These are phyloP conservation scores for Cucurbita moschata DNA, from an alignment of 306 rosid species.

Conservation along the genomic window DNA sequence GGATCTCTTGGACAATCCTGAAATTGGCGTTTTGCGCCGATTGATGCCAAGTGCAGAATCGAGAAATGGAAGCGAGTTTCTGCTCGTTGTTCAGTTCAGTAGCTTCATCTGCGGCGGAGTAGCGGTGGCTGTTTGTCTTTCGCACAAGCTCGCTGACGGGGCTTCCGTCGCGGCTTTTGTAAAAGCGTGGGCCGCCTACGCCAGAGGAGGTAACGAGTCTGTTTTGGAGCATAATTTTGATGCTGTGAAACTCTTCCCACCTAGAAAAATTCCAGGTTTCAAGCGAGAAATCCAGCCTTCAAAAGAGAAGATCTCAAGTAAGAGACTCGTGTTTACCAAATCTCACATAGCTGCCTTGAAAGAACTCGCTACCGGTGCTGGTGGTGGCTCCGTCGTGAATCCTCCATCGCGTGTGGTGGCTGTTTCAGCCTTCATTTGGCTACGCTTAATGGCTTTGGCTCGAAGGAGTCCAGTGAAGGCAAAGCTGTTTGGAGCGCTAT, in stretches of 20 bases:
- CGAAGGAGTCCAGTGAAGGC: not conserved
- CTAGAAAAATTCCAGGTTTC: conserved; percentile 3
- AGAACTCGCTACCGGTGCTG: not conserved
- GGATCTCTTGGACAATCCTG: not conserved
- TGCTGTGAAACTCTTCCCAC: conserved; percentile 21
- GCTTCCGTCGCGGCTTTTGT: not conserved
- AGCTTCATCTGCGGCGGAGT: conserved; percentile 10
- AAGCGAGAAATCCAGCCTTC: not conserved
- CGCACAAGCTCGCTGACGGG: conserved; percentile 12
- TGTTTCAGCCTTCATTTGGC: conserved; percentile 25
- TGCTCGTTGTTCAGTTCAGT: not conserved
- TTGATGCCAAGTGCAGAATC: not conserved
- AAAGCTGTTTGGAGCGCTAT: conserved; percentile 1
- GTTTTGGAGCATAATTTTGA: not conserved
- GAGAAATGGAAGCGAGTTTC: not conserved
- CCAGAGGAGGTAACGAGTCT: not conserved
- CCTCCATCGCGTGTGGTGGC: conserved; percentile 30
- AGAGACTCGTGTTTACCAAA: conserved; percentile 15
- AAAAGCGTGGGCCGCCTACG: conserved; percentile 8
- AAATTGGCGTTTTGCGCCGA: not conserved
- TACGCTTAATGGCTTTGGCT: conserved; percentile 11
- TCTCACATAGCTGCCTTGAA: conserved; percentile 3
- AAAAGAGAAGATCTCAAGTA: conserved; percentile 5
- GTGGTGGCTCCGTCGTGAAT: not conserved
- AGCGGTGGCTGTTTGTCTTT: not conserved